Evolutionary conservation across 2,329 filamentous ascomycete species (phyloP), one percentile per base, ranked within the genome.

Genomic region (Fusarium musae): DNA sequence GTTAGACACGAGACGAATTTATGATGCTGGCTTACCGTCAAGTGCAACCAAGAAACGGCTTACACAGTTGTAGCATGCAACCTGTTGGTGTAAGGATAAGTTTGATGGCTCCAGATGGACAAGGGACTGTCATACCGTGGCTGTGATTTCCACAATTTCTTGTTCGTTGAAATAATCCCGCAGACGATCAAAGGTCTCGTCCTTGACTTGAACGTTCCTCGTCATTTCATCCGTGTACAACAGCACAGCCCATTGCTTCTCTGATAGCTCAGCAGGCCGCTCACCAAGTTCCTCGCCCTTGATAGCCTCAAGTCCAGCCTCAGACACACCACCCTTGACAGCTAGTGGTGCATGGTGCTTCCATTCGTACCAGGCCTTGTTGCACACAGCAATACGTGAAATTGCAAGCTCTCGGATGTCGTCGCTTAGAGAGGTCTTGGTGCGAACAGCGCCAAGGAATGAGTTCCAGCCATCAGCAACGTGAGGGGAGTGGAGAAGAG

Each of bases 341-440:
- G 88, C 87, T 19, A 96, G 85, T 3, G 93, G 93, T 21, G 91
- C 91, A 79, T 97, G 94, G 61, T 93, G 89, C 40, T 84, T 88
- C 94, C 93, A 97, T 81, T 97, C 94, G 82, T 95, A 97, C 90
- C 92, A 94, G 4, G 94, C 94, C 23, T 87, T 82, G 82, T 97
- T 97, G 77, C 94, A 88, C 21, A 92, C 91, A 17, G 94, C 94
- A 19, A 97, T 93, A 54, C 94, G 89, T 78, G 90, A 94, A 76
- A 97, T 95, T 73, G 93, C 92, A 23, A 95, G 85, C 84, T 97
- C 94, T 74, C 93, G 90, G 59, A 94, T 79, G 75, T 88, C 86
- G 54, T 85, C 86, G 8, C 82, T 61, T 10, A 92, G 77, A 8
- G 78, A 79, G 30, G 88, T 88, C 72, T 83, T 82, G 46, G 88